phyloP scores from a whole-genome alignment of 2,329 filamentous ascomycete species.

The Leptosphaerulina australis region DNA sequence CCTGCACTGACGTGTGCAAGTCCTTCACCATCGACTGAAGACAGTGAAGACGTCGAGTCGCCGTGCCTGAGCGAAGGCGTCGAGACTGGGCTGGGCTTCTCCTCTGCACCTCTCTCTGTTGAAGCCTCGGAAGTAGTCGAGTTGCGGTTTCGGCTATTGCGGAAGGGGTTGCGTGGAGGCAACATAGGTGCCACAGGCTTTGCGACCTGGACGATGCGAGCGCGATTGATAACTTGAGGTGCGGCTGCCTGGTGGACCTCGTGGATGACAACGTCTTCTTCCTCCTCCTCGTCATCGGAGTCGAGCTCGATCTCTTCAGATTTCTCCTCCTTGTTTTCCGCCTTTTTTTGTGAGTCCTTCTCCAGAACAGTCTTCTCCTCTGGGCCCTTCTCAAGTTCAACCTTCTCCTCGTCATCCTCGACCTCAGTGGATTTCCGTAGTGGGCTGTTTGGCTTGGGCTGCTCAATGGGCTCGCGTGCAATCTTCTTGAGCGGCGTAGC shows the following conservation, averaged over 20 bases:
- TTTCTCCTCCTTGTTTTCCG: conserved; percentile 51
- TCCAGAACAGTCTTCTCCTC: background rate
- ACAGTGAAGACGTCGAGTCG: conserved; percentile 43
- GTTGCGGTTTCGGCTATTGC: conserved; percentile 49
- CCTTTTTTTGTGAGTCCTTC: background rate
- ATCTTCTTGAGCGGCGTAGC: conserved; percentile 19
- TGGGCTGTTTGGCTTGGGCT: conserved; percentile 17
- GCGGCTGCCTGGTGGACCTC: conserved; percentile 69
- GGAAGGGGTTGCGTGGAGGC: conserved; percentile 75
- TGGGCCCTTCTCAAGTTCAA: conserved; percentile 38
- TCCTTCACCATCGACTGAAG: conserved; percentile 40
- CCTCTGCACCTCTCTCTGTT: conserved; percentile 35
- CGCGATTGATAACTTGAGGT: conserved; percentile 73
- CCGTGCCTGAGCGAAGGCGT: conserved; percentile 46
- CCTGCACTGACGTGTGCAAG: conserved; percentile 37
- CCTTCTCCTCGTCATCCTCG: conserved; percentile 54
- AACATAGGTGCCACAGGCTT: conserved; percentile 80
- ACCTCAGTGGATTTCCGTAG: conserved; percentile 27
- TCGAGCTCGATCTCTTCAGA: conserved; percentile 54
- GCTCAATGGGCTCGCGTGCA: background rate
- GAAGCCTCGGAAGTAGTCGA: conserved; percentile 43
- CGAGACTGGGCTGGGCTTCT: conserved; percentile 40
- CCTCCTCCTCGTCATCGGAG: conserved; percentile 51
- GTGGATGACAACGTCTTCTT: conserved; percentile 71
- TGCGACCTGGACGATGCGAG: conserved; percentile 82